Evolutionary conservation across 1,284 basidiomycete species (phyloP).

Genomic region (Ceraceosorus bombacis): DNA sequence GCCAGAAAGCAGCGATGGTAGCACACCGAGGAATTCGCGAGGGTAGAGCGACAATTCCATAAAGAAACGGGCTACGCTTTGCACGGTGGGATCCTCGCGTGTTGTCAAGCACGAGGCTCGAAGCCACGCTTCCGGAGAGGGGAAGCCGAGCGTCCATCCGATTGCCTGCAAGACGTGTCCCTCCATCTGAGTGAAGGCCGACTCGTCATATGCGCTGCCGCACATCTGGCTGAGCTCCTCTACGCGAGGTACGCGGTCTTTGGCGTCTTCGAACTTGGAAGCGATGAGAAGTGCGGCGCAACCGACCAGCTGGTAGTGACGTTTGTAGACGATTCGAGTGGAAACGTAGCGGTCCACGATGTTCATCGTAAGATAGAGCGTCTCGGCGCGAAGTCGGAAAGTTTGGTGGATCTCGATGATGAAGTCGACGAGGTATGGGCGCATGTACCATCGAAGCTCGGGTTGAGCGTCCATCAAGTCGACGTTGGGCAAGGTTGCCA

Average conservation of each 20-base stretch:
- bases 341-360: constrained; percentile 99
- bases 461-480: constrained; percentile 98
- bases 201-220: constrained; percentile 87
- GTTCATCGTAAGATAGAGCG: constrained; percentile 94
- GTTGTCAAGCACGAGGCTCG: constrained; percentile 54
- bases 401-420: constrained; percentile 96
- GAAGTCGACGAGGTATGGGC: constrained; percentile 97
- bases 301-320: constrained; percentile 98
- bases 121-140: constrained; percentile 95
- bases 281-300: constrained; percentile 98
- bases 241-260: constrained; percentile 92
- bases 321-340: constrained; percentile 94
- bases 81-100: constrained; percentile 73
- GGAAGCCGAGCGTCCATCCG: constrained; percentile 92
- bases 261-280: constrained; percentile 97
- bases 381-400: constrained; percentile 82
- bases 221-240: constrained; percentile 90
- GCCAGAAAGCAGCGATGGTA: constrained; percentile 76
- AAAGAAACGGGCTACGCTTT: constrained; percentile 89
- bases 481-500: constrained; percentile 73
- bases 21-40: constrained; percentile 80
- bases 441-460: constrained; percentile 79
- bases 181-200: constrained; percentile 70
- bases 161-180: constrained; percentile 92
- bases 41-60: constrained; percentile 98